Percentiles rank a stretch among this genome's conserved stretches.
phyloP scores from a whole-genome alignment of 1,139 yeast species.

The Saccharomyces hybrid region DNA sequence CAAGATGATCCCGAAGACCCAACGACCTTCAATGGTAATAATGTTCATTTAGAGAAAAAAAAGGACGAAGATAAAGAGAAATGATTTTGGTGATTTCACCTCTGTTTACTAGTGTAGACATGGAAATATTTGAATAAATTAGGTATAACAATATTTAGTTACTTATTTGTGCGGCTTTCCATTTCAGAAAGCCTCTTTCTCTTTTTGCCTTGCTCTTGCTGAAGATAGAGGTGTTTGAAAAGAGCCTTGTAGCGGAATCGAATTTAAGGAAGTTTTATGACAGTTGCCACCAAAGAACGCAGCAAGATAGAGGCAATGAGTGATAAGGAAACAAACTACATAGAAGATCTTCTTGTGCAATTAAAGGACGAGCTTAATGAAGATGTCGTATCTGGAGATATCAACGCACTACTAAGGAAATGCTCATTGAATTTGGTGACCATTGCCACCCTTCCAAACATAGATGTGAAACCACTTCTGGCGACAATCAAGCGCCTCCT shows the following conservation, averaged over 20 bases:
- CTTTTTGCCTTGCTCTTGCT: neutral
- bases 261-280: neutral
- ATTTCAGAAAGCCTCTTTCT: neutral
- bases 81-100: neutral
- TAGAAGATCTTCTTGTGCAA: slow-evolving; percentile 8
- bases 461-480: slow-evolving; percentile 15
- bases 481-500: slow-evolving; percentile 15
- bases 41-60: slow-evolving; percentile 39
- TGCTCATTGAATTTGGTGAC: slow-evolving; percentile 18
- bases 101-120: neutral
- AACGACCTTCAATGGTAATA: slow-evolving; percentile 43
- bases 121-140: neutral
- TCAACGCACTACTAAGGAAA: slow-evolving; percentile 16
- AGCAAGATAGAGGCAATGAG: neutral
- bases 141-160: neutral
- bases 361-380: slow-evolving; percentile 9
- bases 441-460: slow-evolving; percentile 7
- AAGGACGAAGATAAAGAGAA: slow-evolving; percentile 14
- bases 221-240: neutral
- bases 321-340: neutral
- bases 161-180: neutral
- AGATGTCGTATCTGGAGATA: slow-evolving; percentile 6
- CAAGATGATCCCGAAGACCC: slow-evolving; percentile 21
- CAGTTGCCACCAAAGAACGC: neutral
- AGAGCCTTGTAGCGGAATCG: neutral